Evolutionary conservation across 176 grass and related monocot species (phyloP).

Genomic region (Zea luxurians): DNA sequence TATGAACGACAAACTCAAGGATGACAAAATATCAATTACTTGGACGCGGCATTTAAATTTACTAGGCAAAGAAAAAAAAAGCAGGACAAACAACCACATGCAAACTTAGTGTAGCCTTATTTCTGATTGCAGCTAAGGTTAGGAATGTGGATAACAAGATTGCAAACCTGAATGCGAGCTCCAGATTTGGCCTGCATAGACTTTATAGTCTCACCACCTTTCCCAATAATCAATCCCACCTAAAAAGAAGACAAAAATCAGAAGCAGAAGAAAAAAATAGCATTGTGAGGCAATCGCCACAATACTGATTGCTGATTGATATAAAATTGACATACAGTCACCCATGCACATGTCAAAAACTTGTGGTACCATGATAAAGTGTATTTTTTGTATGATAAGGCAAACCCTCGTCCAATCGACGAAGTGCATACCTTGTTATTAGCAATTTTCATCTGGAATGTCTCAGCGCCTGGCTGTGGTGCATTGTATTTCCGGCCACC

Average conservation of each 20-base stretch:
- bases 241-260: slow-evolving; percentile 28
- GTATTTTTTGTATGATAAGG: too few relatives aligned
- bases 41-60: background rate
- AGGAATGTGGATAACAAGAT: slow-evolving; percentile 6
- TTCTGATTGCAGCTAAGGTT: background rate
- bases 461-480: slow-evolving; percentile 64
- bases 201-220: slow-evolving; percentile 91
- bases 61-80: background rate
- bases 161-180: slow-evolving; percentile 85
- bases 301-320: background rate
- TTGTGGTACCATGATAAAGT: background rate
- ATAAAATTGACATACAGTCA: background rate
- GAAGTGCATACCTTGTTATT: slow-evolving; percentile 72
- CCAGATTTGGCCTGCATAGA: slow-evolving; percentile 88
- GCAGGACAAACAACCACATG: background rate
- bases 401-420: background rate
- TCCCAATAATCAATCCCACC: slow-evolving; percentile 41
- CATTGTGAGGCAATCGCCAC: background rate
- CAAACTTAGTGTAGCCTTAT: background rate
- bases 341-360: background rate
- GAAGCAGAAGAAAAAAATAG: background rate
- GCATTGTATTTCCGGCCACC: slow-evolving; percentile 48
- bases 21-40: background rate
- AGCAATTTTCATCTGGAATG: slow-evolving; percentile 88
- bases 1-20: background rate